Conservation (phyloP, 2,329 filamentous ascomycete genomes). For the Parafenestella ontariensis region DNA sequence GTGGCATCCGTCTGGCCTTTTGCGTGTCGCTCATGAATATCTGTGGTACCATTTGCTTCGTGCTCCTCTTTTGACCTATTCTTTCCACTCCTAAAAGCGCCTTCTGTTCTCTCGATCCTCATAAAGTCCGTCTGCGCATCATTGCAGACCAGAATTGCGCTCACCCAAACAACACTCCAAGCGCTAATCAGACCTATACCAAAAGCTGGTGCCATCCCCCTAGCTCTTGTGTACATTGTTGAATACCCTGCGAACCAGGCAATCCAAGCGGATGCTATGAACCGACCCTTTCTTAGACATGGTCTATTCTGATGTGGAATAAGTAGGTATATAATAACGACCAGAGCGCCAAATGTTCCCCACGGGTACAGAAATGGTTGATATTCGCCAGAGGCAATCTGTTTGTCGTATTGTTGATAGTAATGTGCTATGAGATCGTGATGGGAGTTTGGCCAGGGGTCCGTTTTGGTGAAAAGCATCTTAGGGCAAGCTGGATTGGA, state of each 20-base stretch:
- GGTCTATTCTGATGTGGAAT: constrained; percentile 55
- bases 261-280: constrained; percentile 54
- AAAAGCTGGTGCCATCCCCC: constrained; percentile 60
- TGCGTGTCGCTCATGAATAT: background rate
- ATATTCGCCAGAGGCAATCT: constrained; percentile 49
- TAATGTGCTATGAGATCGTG: constrained; percentile 46
- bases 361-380: constrained; percentile 56
- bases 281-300: constrained; percentile 52
- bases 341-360: constrained; percentile 46
- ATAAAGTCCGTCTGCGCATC: constrained; percentile 63
- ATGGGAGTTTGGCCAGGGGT: constrained; percentile 42
- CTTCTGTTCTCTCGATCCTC: constrained; percentile 59
- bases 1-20: background rate
- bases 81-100: constrained; percentile 23
- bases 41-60: background rate
- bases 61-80: background rate
- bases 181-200: constrained; percentile 61
- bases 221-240: constrained; percentile 55
- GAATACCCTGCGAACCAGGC: constrained; percentile 53
- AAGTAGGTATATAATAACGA: constrained; percentile 59
- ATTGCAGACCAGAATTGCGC: constrained; percentile 61
- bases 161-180: constrained; percentile 63
- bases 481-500: background rate
- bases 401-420: constrained; percentile 49
- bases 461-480: constrained; percentile 20